phyloP scores from a whole-genome alignment of 768 basidiomycete species.

The Candolleomyces eurysporus region DNA sequence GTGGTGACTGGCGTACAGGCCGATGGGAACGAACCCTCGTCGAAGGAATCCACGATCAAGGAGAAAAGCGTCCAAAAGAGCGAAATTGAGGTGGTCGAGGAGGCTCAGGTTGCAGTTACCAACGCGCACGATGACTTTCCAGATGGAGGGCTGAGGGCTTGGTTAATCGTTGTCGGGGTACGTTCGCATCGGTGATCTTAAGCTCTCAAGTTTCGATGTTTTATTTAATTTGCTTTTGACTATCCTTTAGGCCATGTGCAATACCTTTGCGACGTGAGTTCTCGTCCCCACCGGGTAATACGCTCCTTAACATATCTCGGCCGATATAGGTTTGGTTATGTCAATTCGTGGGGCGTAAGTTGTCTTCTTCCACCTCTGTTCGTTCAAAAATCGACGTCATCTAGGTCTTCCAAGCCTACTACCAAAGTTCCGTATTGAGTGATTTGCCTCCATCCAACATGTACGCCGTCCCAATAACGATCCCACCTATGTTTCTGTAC shows the following conservation, averaged over 20 bases:
- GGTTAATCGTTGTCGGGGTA: conserved; percentile 45
- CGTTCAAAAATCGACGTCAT: neutral
- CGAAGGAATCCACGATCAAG: neutral
- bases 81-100: neutral
- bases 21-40: neutral
- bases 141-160: conserved; percentile 44
- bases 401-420: conserved; percentile 74
- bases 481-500: neutral
- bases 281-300: neutral
- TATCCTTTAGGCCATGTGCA: conserved; percentile 39
- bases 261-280: conserved; percentile 44
- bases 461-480: conserved; percentile 31
- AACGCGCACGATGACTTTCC: conserved; percentile 31
- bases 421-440: conserved; percentile 50
- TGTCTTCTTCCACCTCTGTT: neutral
- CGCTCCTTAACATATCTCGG: conserved; percentile 9
- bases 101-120: neutral
- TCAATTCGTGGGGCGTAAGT: conserved; percentile 75
- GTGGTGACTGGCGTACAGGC: neutral
- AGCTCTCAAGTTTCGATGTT: neutral
- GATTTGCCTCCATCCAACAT: conserved; percentile 59
- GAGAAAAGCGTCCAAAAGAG: neutral
- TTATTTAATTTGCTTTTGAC: neutral
- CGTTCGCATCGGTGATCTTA: conserved; percentile 9
- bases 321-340: conserved; percentile 55